These are phyloP conservation scores for Knufia fluminis DNA, from an alignment of 2,329 filamentous ascomycete species.

Conservation along the genomic window DNA sequence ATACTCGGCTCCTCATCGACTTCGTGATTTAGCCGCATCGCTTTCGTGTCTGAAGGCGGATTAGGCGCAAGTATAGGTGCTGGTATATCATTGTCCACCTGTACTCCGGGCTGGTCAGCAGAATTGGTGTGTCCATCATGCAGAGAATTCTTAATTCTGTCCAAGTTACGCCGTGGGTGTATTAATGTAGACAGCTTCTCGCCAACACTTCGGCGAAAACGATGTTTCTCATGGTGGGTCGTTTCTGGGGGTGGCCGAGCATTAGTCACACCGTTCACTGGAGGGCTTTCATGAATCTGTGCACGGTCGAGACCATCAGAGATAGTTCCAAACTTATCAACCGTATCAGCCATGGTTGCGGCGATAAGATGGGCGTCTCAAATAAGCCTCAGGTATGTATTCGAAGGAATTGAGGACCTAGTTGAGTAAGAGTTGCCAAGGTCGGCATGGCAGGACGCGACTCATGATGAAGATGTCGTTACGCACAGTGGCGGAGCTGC, in stretches of 20 bases:
- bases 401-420: too few species aligned
- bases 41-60: background rate
- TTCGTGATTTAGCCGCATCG: conserved; percentile 7
- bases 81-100: conserved; percentile 1
- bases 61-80: conserved; percentile 11
- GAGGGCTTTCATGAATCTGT: conserved; percentile 5
- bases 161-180: background rate
- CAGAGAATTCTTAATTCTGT: background rate
- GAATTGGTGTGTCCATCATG: background rate
- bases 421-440: too few species aligned
- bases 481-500: too few species aligned
- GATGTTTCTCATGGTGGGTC: background rate
- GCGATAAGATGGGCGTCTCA: too few species aligned
- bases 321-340: conserved; percentile 3
- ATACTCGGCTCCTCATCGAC: conserved; percentile 9
- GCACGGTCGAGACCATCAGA: conserved; percentile 8
- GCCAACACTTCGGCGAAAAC: conserved; percentile 2
- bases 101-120: background rate
- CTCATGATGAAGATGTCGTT: too few species aligned
- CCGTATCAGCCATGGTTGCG: conserved; percentile 9
- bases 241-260: background rate
- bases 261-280: background rate
- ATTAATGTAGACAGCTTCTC: background rate
- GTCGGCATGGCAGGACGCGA: too few species aligned
- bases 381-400: too few species aligned